Percentiles rank a stretch among this genome's conserved stretches.
Evolutionary conservation across 2,329 filamentous ascomycete genomes (phyloP).

Genomic region (Colletotrichum noveboracense): DNA sequence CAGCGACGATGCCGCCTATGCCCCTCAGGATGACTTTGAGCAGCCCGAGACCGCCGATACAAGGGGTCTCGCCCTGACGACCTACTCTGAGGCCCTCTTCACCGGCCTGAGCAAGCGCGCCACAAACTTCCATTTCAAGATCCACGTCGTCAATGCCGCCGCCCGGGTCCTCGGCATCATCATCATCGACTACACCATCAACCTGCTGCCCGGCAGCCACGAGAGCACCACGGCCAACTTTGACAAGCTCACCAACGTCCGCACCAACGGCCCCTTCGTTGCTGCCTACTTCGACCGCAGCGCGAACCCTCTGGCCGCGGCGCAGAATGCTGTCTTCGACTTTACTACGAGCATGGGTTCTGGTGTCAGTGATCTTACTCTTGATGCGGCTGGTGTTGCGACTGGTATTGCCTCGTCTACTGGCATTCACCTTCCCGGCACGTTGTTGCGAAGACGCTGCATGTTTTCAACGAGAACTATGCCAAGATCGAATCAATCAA

Average conservation of each 20-base stretch:
- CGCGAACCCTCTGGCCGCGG: background rate
- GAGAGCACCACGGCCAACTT: background rate
- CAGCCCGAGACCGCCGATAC: background rate
- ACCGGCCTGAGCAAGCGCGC: background rate
- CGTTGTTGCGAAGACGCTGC: background rate
- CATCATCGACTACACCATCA: background rate
- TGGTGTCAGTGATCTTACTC: background rate
- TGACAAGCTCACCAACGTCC: background rate
- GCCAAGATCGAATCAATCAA: background rate
- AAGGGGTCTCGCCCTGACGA: background rate
- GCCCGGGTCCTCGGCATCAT: background rate
- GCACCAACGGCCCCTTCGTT: background rate
- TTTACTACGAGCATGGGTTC: background rate
- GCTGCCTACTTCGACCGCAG: background rate
- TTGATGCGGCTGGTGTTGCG: background rate
- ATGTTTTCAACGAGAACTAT: background rate
- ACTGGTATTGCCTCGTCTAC: background rate
- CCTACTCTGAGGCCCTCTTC: background rate
- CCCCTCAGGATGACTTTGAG: fast-evolving
- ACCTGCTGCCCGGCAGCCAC: background rate
- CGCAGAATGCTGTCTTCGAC: background rate
- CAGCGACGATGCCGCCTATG: background rate
- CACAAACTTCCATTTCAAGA: background rate
- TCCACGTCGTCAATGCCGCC: background rate
- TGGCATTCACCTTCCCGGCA: background rate